phyloP scores from a whole-genome alignment of 306 rosid genomes.

The Acacia confusa region DNA sequence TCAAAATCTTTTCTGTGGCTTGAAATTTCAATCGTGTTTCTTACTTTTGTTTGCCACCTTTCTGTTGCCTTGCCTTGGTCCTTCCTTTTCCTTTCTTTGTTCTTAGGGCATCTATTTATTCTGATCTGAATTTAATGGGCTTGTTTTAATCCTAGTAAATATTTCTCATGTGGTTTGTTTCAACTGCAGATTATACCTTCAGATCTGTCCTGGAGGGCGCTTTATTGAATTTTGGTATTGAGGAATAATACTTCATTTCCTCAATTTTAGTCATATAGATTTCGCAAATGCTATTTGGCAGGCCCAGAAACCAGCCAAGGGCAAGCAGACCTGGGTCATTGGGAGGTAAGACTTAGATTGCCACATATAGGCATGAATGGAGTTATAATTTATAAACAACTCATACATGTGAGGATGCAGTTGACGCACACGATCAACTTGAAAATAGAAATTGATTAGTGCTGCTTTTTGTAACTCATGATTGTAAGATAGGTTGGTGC shows the following conservation, averaged over 20 bases:
- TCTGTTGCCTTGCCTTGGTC: not conserved
- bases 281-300: conserved; percentile 69
- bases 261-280: conserved; percentile 13
- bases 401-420: not conserved
- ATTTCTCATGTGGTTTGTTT: conserved; percentile 37
- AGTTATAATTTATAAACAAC: conserved; percentile 2
- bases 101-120: not conserved
- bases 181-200: conserved; percentile 42
- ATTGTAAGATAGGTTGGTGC: conserved; percentile 9
- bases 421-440: not conserved
- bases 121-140: not conserved
- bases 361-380: not conserved
- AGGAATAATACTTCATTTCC: conserved; percentile 29
- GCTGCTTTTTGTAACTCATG: conserved; percentile 16
- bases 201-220: conserved; percentile 35
- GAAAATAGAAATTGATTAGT: not conserved
- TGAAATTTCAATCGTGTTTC: not conserved
- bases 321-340: conserved; percentile 65
- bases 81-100: not conserved
- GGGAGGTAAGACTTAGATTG: conserved; percentile 64
- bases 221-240: conserved; percentile 43
- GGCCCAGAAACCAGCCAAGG: conserved; percentile 74
- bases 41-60: conserved; percentile 5
- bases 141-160: not conserved
- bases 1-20: conserved; percentile 19